These are phyloP conservation scores for Trichocladium uniseriatum DNA, from an alignment of 495 filamentous ascomycete genomes.

Conservation along the genomic window DNA sequence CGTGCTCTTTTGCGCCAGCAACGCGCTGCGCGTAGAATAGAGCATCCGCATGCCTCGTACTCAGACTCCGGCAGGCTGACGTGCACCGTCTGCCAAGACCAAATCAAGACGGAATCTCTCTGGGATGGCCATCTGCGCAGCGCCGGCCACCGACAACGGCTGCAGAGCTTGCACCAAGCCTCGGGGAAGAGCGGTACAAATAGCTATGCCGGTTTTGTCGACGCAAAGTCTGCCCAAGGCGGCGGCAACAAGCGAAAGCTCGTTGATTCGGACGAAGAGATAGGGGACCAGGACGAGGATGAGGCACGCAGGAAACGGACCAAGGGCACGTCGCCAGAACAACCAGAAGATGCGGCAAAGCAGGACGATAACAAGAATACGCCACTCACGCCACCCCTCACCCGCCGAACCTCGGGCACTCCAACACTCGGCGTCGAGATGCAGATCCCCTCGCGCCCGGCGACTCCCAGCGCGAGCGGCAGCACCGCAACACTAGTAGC, in stretches of 20 bases:
- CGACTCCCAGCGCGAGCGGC: constrained; percentile 33
- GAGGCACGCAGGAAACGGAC: constrained; percentile 37
- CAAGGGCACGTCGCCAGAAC: constrained; percentile 20
- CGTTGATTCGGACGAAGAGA: constrained; percentile 32
- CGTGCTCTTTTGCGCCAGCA: constrained; percentile 75
- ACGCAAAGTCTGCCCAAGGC: not conserved
- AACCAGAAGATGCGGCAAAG: constrained; percentile 8
- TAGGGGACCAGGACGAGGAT: constrained; percentile 28
- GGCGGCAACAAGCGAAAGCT: constrained; percentile 31
- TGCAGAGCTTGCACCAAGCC: constrained; percentile 20
- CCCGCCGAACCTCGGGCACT: constrained; percentile 29
- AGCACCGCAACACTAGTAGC: constrained; percentile 22
- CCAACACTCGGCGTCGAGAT: constrained; percentile 42
- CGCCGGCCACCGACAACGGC: constrained; percentile 35
- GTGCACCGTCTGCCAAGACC: constrained; percentile 50
- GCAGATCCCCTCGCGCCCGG: constrained; percentile 47
- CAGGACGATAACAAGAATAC: not conserved
- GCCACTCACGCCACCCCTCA: constrained; percentile 27
- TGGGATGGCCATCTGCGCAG: constrained; percentile 51
- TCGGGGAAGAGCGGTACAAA: constrained; percentile 9
- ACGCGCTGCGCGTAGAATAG: constrained; percentile 64
- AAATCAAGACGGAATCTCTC: constrained; percentile 50
- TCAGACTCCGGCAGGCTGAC: constrained; percentile 50
- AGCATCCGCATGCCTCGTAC: constrained; percentile 55
- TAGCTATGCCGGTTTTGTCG: constrained; percentile 11